Conservation (phyloP, 2,329 filamentous ascomycete species). For the Fusarium sp. region DNA sequence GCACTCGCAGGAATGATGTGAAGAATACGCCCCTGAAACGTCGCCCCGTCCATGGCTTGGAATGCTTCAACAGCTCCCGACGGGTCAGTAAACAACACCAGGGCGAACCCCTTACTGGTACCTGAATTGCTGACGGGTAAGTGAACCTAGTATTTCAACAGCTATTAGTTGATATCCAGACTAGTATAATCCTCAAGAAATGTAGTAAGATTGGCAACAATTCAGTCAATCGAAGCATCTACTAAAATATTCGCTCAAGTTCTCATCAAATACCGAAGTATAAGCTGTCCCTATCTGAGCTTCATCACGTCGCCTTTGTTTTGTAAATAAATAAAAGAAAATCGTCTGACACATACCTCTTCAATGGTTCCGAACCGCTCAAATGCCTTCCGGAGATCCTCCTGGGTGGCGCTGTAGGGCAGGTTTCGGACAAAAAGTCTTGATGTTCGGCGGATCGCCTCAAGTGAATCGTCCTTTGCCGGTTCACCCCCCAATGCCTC, state of each 20-base stretch:
- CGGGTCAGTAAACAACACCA: constrained; percentile 80
- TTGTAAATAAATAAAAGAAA: constrained; percentile 17
- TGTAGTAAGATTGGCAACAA: constrained; percentile 44
- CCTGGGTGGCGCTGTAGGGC: constrained; percentile 80
- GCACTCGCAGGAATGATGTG: constrained; percentile 88
- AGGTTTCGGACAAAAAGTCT: constrained; percentile 92
- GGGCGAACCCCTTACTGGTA: constrained; percentile 88
- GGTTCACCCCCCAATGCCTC: constrained; percentile 39
- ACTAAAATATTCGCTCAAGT: constrained; percentile 98
- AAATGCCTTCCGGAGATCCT: constrained; percentile 80
- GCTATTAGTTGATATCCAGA: constrained; percentile 42
- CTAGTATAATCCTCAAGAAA: constrained; percentile 34
- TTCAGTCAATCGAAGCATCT: constrained; percentile 96
- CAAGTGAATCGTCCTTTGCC: constrained; percentile 44
- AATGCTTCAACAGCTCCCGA: constrained; percentile 82
- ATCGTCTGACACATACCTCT: constrained; percentile 75
- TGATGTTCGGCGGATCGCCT: constrained; percentile 72
- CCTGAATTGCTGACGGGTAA: constrained; percentile 79
- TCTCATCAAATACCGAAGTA: constrained; percentile 91
- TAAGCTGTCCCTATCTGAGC: constrained; percentile 99
- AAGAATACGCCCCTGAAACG: constrained; percentile 91
- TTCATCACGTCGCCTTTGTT: constrained; percentile 80
- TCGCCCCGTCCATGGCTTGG: constrained; percentile 80
- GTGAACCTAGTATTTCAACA: constrained; percentile 74
- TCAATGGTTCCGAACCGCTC: constrained; percentile 77